A percentile compares a stretch with the other conserved stretches of the same genome.
Evolutionary conservation across 495 filamentous ascomycete species (phyloP).

Genomic region (Penicillium lividum): DNA sequence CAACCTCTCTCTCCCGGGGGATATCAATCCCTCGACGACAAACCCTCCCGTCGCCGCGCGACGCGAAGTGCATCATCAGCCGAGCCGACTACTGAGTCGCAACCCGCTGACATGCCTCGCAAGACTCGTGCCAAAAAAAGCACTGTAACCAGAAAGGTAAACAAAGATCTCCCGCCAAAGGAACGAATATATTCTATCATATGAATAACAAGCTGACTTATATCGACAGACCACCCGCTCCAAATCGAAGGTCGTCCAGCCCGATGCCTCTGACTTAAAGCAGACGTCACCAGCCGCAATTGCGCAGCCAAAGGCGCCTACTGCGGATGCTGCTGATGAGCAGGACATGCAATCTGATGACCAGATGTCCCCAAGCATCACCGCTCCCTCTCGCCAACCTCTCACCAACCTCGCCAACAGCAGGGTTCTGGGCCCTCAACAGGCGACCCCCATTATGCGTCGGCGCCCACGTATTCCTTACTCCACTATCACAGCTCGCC

Average conservation of each 20-base stretch:
- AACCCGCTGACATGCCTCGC: slow-evolving; percentile 8
- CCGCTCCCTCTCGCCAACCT: background rate
- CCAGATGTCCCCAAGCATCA: background rate
- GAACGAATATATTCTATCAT: background rate
- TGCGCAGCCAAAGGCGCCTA: background rate
- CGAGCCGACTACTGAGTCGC: slow-evolving; percentile 2
- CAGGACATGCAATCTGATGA: background rate
- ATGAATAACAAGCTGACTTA: background rate
- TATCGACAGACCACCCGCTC: background rate
- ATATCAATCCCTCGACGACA: slow-evolving; percentile 16
- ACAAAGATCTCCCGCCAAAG: background rate
- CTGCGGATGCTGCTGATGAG: background rate
- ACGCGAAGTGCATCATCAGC: slow-evolving; percentile 22
- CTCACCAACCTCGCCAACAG: background rate
- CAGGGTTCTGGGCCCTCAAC: slow-evolving; percentile 5
- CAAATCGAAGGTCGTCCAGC: background rate
- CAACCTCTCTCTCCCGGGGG: slow-evolving; percentile 16
- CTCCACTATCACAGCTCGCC: slow-evolving; percentile 33
- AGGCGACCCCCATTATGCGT: slow-evolving; percentile 11
- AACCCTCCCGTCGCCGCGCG: slow-evolving; percentile 20
- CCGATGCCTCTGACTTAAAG: background rate
- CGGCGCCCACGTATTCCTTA: slow-evolving; percentile 21
- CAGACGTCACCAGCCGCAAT: background rate
- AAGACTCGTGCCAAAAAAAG: slow-evolving; percentile 8
- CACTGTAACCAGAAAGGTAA: background rate